Percentiles rank a stretch among this genome's conserved stretches.
Evolutionary conservation across 306 rosid genomes (phyloP).

Genomic region (Abrus precatorius): DNA sequence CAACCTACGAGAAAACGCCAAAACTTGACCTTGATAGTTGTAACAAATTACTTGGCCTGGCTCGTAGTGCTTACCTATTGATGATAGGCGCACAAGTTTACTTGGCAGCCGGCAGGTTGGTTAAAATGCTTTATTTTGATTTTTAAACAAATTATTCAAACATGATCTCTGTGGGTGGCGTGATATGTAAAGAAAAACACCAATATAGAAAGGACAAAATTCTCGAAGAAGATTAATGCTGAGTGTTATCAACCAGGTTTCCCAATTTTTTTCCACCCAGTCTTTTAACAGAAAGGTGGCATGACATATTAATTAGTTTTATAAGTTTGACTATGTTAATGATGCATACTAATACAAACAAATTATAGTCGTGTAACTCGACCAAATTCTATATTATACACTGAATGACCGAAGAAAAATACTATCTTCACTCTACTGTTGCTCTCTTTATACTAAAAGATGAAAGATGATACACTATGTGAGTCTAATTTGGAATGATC

Average conservation of each 20-base stretch:
- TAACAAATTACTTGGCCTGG: slow-evolving; percentile 66
- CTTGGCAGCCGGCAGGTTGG: slow-evolving; percentile 90
- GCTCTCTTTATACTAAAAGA: neutral
- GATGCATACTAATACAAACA: slow-evolving; percentile 23
- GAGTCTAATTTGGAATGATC: slow-evolving; percentile 30
- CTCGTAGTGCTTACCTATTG: slow-evolving; percentile 61
- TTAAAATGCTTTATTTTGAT: slow-evolving; percentile 30
- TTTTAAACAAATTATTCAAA: slow-evolving; percentile 24
- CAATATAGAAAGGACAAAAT: neutral
- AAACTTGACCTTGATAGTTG: slow-evolving; percentile 62
- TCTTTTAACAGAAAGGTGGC: neutral
- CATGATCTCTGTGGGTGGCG: neutral
- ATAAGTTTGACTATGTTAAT: neutral
- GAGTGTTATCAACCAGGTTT: neutral
- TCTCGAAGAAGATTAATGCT: slow-evolving; percentile 2
- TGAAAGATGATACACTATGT: neutral
- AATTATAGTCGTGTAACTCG: neutral
- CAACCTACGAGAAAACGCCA: slow-evolving; percentile 67
- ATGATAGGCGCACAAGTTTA: slow-evolving; percentile 74
- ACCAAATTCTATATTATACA: neutral
- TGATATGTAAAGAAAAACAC: slow-evolving; percentile 3
- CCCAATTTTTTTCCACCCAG: neutral
- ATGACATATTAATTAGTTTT: slow-evolving; percentile 2
- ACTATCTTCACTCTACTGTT: neutral
- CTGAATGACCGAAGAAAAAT: neutral